Evolutionary conservation across 495 filamentous ascomycete species (phyloP), one percentile per base, ranked within the genome.

Genomic region (Saxophila tyrrhenica): DNA sequence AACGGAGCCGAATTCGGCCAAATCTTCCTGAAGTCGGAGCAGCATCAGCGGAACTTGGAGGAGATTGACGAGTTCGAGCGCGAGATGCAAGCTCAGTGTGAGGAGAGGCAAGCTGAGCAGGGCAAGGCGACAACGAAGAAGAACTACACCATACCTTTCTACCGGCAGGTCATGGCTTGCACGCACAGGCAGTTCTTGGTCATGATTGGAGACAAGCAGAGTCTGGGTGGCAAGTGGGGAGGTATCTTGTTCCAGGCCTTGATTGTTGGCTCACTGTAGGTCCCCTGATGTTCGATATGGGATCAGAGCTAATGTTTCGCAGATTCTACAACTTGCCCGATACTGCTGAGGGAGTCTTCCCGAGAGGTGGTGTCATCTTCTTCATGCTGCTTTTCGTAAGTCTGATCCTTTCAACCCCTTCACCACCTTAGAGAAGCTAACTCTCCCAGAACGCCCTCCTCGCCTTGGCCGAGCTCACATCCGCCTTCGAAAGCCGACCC

Each of bases 371-470:
- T 64, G 75, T 78, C 1, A 68, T 83, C 63, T 94, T 92, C 69
- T 88, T 87, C 65, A 76, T 83, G 44, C 67, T 94, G 11, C 69
- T 95, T 13, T 91, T 91, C 73, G n/a, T n/a, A n/a, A n/a, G n/a
- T n/a, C n/a, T n/a, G n/a, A n/a, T n/a, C n/a, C n/a, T n/a, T n/a
- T n/a, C n/a, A n/a, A n/a, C n/a, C n/a, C n/a, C n/a, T n/a, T n/a
- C n/a, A n/a, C n/a, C n/a, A n/a, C n/a, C n/a, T n/a, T n/a, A n/a
- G n/a, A n/a, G n/a, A n/a, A n/a, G n/a, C n/a, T n/a, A n/a, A n/a
- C n/a, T n/a, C n/a, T n/a, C n/a, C n/a, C n/a, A n/a, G n/a, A 90
- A 90, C 60, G 78, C 85, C 24, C 75, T 94, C 32, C 75, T 91
- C 21, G 84, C 88, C 16, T 67, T 94, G 19, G 78, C 84, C 7